A percentile compares a stretch with the other conserved stretches of the same genome.
These are phyloP conservation scores for Leishmania guyanensis DNA, from an alignment of 208 protist genomes.

Conservation along the genomic window DNA sequence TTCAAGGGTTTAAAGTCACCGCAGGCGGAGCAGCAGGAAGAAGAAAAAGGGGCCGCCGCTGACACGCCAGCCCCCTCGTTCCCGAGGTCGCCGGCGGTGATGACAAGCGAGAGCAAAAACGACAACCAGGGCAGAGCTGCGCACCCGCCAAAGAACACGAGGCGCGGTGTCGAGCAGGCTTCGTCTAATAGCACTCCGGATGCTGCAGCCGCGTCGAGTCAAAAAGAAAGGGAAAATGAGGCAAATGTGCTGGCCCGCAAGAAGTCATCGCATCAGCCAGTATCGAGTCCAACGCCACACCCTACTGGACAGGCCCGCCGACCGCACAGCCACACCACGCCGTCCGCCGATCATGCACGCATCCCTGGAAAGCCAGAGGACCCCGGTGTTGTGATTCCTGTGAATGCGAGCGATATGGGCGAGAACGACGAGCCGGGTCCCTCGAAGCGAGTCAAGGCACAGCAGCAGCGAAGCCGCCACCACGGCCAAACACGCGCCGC, in stretches of 20 bases:
- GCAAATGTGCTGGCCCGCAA: not conserved
- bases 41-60: not conserved
- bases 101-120: not conserved
- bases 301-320: not conserved
- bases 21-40: not conserved
- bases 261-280: not conserved
- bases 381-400: not conserved
- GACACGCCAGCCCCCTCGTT: not conserved
- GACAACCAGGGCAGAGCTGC: not conserved
- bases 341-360: not conserved
- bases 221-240: not conserved
- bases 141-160: not conserved
- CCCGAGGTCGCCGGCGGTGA: not conserved
- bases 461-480: slow-evolving; percentile 5
- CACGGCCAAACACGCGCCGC: slow-evolving; percentile 6
- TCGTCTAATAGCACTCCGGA: slow-evolving; percentile 3
- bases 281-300: not conserved
- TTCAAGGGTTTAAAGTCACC: not conserved
- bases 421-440: slow-evolving; percentile 7
- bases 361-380: not conserved
- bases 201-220: not conserved
- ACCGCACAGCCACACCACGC: slow-evolving; percentile 1
- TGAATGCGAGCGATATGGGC: not conserved
- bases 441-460: not conserved
- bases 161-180: not conserved